Base-by-base conservation (phyloP, 2,329 filamentous ascomycete species). In the Aspergillus texensis region DNA sequence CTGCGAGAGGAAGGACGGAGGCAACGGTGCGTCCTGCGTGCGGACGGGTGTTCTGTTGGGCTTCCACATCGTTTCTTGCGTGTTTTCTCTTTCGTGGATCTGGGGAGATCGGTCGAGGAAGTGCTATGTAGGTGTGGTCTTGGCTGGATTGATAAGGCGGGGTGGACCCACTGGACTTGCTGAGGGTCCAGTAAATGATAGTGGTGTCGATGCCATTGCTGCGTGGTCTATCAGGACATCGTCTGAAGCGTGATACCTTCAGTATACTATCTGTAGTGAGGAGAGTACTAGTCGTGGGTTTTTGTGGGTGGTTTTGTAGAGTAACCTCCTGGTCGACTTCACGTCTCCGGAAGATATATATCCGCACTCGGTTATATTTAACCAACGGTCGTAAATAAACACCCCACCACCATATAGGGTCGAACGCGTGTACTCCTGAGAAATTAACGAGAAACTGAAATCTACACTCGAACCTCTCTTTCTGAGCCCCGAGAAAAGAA, bases 1-100 rank as follows among this genome's bases (percentile, higher is more conserved):
- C 71, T 89, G 85, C 4, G 83, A 85, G 67, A 87, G 82, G 56
- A 74, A 74, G 0, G 83, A 84, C n/a, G 84, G 75, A 32, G 84
- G 83, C 52, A 77, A 72, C 9, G 82, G 85, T 5, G 84, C 82
- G 58, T 80, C 79, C 59, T 74, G 67, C 6, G 81, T 82, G 41
- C 72, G 71, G 52, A 85, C 76, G 34, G 72, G 64, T 19, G 57
- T 64, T 46, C 70, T 65, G 45, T 65, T 64, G 53, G 62, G 52
- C 19, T 62, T 62, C 52, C 48, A 64, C 64, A 65, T 65, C 4
- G 52, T 64, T 30, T 3, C 30, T 58, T 36, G n/a, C 2, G 39
- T n/a, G 16, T 43, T 39, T 45, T 26, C 14, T 19, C 28, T 59
- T 5, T 59, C 14, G 28, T n/a, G 6, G 28, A 8, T 24, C 30